Evolutionary conservation across 1,284 basidiomycete species (phyloP).

Genomic region (Erythrobasidium hasegawianum): DNA sequence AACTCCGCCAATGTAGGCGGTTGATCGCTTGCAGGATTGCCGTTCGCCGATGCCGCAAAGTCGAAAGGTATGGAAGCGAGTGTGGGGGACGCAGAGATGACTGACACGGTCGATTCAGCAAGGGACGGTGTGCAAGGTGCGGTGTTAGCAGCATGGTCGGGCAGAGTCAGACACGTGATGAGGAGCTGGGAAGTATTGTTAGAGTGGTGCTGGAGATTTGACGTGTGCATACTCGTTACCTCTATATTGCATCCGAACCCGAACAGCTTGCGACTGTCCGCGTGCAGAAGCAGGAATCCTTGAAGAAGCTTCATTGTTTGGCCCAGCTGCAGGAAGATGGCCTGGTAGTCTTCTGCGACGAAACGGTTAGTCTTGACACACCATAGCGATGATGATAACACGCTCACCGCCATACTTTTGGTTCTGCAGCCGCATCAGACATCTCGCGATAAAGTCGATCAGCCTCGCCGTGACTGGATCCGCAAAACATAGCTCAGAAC

Average conservation of each 20-base stretch:
- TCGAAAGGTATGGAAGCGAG: slow-evolving; percentile 23
- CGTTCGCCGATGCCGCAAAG: slow-evolving; percentile 11
- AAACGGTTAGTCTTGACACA: background rate
- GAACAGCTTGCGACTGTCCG: slow-evolving; percentile 17
- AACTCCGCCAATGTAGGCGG: slow-evolving; percentile 55
- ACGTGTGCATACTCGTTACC: background rate
- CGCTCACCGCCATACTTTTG: slow-evolving; percentile 34
- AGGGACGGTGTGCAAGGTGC: background rate
- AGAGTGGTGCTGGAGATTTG: background rate
- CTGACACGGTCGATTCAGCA: slow-evolving; percentile 5
- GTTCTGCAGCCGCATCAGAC: slow-evolving; percentile 26
- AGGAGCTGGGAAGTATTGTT: slow-evolving; percentile 12
- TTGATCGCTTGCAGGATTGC: background rate
- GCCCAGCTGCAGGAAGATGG: slow-evolving; percentile 29
- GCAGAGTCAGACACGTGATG: slow-evolving; percentile 30
- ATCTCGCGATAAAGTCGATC: slow-evolving; percentile 31
- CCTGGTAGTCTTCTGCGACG: slow-evolving; percentile 28
- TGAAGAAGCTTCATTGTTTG: slow-evolving; percentile 32
- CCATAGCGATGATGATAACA: background rate
- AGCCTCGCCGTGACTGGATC: slow-evolving; percentile 14
- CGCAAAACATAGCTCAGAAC: background rate
- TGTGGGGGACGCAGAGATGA: slow-evolving; percentile 10
- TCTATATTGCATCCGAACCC: slow-evolving; percentile 28
- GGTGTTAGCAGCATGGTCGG: slow-evolving; percentile 17
- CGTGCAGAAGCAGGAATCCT: slow-evolving; percentile 30